phyloP scores from a whole-genome alignment of 208 protist species.

The Naegleria fowleri region DNA sequence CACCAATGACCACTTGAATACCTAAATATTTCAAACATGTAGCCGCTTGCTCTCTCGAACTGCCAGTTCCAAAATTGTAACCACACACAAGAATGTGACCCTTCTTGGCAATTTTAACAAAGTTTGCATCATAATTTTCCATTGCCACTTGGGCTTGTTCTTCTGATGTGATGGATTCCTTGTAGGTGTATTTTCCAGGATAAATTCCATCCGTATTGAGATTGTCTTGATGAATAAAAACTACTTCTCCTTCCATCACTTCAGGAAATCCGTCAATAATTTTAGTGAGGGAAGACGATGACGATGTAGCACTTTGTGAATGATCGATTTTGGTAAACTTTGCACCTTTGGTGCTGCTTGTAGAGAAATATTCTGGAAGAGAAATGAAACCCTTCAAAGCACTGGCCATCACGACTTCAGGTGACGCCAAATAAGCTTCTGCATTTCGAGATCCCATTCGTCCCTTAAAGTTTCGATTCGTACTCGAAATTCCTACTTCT shows the following conservation, averaged over 20 bases:
- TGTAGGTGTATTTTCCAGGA: constrained; percentile 55
- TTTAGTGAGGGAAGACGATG: not conserved
- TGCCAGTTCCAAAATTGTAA: constrained; percentile 65
- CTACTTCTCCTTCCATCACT: constrained; percentile 34
- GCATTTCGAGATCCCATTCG: constrained; percentile 56
- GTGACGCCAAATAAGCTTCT: constrained; percentile 56
- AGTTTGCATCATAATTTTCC: constrained; percentile 55
- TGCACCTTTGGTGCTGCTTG: not conserved
- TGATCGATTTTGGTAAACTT: not conserved
- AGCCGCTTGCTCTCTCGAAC: constrained; percentile 56
- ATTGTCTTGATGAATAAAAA: constrained; percentile 54
- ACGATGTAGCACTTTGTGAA: too few relatives aligned
- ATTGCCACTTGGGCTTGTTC: constrained; percentile 47
- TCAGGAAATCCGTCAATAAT: constrained; percentile 45
- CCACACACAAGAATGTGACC: constrained; percentile 40
- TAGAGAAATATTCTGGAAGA: constrained; percentile 2
- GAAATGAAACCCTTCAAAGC: constrained; percentile 52
- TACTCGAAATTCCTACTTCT: constrained; percentile 61
- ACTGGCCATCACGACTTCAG: constrained; percentile 55
- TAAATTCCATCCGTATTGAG: constrained; percentile 62
- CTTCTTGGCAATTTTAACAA: constrained; percentile 28
- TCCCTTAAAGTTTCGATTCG: constrained; percentile 67
- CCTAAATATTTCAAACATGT: constrained; percentile 49
- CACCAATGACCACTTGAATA: constrained; percentile 45
- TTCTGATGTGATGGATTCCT: constrained; percentile 46